phyloP scores from a whole-genome alignment of 2,329 filamentous ascomycete species.

The Sphaceloma murrayae region DNA sequence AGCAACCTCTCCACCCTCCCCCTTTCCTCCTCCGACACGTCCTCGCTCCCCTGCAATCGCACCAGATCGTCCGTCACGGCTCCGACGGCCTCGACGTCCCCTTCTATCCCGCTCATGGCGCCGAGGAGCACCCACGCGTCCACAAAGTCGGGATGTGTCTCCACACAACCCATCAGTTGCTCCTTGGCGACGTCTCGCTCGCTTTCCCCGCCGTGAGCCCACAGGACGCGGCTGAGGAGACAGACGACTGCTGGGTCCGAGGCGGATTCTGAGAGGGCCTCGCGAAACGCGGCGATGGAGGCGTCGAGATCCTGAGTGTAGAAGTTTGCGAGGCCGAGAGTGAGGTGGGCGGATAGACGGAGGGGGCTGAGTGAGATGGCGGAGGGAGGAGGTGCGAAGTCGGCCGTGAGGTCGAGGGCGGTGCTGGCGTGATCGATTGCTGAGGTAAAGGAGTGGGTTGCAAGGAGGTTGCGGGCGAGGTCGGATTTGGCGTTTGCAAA shows the following conservation, averaged over 20 bases:
- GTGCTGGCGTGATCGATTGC: conserved; percentile 74
- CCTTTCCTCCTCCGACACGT: conserved; percentile 54
- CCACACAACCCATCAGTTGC: conserved; percentile 70
- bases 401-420: conserved; percentile 66
- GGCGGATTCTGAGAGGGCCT: conserved; percentile 66
- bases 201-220: conserved; percentile 71
- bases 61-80: conserved; percentile 73
- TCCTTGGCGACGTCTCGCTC: conserved; percentile 68
- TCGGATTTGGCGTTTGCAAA: conserved; percentile 82
- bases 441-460: conserved; percentile 51
- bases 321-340: conserved; percentile 73
- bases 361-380: conserved; percentile 57
- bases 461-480: conserved; percentile 72
- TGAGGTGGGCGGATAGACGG: conserved; percentile 75
- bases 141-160: conserved; percentile 63
- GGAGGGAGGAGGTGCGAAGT: conserved; percentile 54
- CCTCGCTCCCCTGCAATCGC: conserved; percentile 57
- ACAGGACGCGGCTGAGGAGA: conserved; percentile 80
- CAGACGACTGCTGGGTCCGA: conserved; percentile 76
- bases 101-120: conserved; percentile 71
- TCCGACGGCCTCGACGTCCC: conserved; percentile 67
- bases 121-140: conserved; percentile 73
- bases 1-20: conserved; percentile 64
- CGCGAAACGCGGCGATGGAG: conserved; percentile 69
- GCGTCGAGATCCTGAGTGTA: conserved; percentile 55